These are phyloP conservation scores for Rhytidiadelphus loreus DNA, from an alignment of 225 moss, liverwort and hornwort genomes.

Conservation along the genomic window DNA sequence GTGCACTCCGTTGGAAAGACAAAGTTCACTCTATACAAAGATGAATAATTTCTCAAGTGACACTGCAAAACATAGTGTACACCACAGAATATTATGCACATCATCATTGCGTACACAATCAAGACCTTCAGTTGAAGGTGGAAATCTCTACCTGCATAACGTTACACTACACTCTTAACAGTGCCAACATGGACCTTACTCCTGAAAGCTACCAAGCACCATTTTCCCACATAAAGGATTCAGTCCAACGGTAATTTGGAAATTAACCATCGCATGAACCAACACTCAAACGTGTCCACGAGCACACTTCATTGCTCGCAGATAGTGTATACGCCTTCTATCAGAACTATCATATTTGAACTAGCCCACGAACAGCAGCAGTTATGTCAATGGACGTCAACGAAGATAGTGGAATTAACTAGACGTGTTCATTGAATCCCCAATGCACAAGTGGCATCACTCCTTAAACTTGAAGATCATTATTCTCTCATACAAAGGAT, in stretches of 20 bases:
- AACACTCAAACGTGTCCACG: not conserved
- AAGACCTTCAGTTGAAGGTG: not conserved
- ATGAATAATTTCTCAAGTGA: not conserved
- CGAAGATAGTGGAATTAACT: not conserved
- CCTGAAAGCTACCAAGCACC: not conserved
- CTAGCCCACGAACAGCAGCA: not conserved
- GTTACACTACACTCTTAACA: not conserved
- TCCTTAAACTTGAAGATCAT: not conserved
- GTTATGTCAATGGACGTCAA: not conserved
- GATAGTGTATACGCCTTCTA: not conserved
- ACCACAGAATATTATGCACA: not conserved
- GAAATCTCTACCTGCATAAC: not conserved
- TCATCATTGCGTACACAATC: not conserved
- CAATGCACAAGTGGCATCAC: not conserved
- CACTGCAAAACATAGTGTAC: not conserved
- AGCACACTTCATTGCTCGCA: not conserved
- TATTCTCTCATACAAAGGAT: slow-evolving; percentile 4
- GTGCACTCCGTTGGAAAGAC: not conserved
- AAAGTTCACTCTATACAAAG: not conserved
- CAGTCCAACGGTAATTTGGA: not conserved
- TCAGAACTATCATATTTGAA: not conserved
- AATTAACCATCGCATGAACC: not conserved
- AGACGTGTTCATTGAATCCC: not conserved
- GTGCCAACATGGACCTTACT: not conserved
- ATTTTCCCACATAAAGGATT: not conserved